These are phyloP conservation scores for Diplotaxis tenuifolia DNA, from an alignment of 345 rosid genomes.

Conservation along the genomic window DNA sequence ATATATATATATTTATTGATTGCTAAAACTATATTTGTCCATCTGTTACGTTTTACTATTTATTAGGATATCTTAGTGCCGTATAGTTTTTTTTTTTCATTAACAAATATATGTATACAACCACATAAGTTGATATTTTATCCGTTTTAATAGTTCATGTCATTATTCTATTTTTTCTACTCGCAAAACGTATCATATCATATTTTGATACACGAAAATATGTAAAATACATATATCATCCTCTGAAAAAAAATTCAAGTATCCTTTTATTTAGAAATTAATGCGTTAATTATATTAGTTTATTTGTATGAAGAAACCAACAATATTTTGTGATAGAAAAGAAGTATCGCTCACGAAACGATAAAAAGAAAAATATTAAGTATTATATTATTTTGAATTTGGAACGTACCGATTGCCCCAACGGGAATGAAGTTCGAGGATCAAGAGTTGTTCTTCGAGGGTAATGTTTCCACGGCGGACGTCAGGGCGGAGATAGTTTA, in stretches of 20 bases:
- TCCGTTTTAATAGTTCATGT: neutral
- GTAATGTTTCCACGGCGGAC: slow-evolving; percentile 91
- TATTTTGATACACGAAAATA: neutral
- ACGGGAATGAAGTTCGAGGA: slow-evolving; percentile 88
- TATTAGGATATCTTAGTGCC: neutral
- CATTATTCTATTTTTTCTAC: neutral
- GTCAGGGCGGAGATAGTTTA: slow-evolving; percentile 91
- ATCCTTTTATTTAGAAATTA: too few species aligned
- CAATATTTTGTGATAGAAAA: neutral
- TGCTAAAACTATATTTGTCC: neutral
- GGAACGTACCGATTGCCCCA: slow-evolving; percentile 83
- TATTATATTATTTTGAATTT: neutral
- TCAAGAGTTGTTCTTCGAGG: slow-evolving; percentile 84
- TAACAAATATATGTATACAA: neutral
- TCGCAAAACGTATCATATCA: neutral
- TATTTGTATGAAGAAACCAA: neutral
- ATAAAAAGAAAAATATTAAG: neutral
- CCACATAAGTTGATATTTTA: neutral
- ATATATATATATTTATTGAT: too few species aligned
- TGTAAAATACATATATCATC: too few species aligned
- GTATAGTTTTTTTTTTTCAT: neutral
- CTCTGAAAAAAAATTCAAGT: too few species aligned
- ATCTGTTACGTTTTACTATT: neutral
- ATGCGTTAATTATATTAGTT: too few species aligned
- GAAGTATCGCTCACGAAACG: neutral